Base-by-base conservation (phyloP, 805 yeast genomes). In the Sugiyamaella americana region DNA sequence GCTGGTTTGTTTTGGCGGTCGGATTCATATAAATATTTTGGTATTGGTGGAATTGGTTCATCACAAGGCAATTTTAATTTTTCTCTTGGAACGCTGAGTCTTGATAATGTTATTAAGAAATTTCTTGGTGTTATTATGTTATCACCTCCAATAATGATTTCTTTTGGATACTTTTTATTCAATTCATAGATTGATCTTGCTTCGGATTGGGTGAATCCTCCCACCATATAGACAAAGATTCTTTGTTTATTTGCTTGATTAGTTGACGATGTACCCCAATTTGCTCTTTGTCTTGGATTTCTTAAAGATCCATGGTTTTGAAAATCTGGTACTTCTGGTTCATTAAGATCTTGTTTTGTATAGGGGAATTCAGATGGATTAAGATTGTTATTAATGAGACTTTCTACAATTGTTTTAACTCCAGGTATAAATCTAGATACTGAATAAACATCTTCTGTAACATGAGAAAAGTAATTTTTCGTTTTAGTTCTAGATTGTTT, bases 131-230 rank as follows among this genome's bases (percentile, higher is more conserved):
- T 78, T 50, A 86, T 66, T 1, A 87, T 64, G 44, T 82, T 79
- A 60, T 85, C 94, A 11, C 89, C 79, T 0, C 98, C 98, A 48
- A 91, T 67, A 50, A 82, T 78, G 16, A 93, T 75, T 51, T 87
- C 95, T 59, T 79, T 82, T 16, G 56, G 57, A 48, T 78, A 71
- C 39, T 73, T 63, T 16, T 68, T 64, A 5, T 87, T 75, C 40
- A 87, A 71, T 52, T 86, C 91, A 56, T 85, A 82, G 3, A 82
- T 80, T 10, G 86, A 74, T 51, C 91, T 75, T 23, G 84, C 68
- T 63, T 93, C 99, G 2, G 89, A 76, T 54, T 82, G 78, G 0
- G 98, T 87, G 18, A 85, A 65, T 5, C 98, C 98, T 19, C 99
- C 99, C 1, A 95, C 83, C 22, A 87, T 75, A 59, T 80, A 93